phyloP scores from a whole-genome alignment of 345 rosid species.

The Hypericum androsaemum region DNA sequence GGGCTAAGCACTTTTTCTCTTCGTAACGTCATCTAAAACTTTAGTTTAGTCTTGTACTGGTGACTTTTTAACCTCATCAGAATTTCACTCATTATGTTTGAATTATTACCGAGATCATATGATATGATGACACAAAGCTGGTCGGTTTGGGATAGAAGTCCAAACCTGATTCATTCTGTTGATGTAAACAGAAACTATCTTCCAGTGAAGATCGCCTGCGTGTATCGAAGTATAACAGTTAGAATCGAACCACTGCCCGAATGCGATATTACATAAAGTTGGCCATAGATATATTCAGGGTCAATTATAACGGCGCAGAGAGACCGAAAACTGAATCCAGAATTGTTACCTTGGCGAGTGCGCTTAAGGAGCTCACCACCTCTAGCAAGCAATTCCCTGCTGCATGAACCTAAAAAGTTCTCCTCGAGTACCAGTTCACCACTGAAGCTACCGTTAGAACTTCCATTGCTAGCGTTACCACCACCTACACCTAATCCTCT shows the following conservation, averaged over 20 bases:
- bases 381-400: conserved; percentile 64
- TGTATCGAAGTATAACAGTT: neutral
- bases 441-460: conserved; percentile 31
- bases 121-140: neutral
- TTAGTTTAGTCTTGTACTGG: no score
- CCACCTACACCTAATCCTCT: conserved; percentile 42
- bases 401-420: conserved; percentile 43
- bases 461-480: conserved; percentile 23
- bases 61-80: neutral
- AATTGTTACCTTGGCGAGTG: conserved; percentile 61
- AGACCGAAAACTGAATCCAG: no score
- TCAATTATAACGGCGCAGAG: neutral
- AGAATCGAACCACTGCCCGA: neutral
- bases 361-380: conserved; percentile 87
- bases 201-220: conserved; percentile 96
- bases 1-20: neutral
- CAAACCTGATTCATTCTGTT: conserved; percentile 50
- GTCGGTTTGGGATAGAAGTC: neutral
- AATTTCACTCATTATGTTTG: neutral
- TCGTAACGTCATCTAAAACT: no score
- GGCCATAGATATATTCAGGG: neutral
- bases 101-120: conserved; percentile 29
- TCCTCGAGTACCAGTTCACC: conserved; percentile 54
- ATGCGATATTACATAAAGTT: no score
- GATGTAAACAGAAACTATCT: conserved; percentile 71